Conservation (phyloP, 1,139 yeast species). For the Pichia inconspicua region DNA sequence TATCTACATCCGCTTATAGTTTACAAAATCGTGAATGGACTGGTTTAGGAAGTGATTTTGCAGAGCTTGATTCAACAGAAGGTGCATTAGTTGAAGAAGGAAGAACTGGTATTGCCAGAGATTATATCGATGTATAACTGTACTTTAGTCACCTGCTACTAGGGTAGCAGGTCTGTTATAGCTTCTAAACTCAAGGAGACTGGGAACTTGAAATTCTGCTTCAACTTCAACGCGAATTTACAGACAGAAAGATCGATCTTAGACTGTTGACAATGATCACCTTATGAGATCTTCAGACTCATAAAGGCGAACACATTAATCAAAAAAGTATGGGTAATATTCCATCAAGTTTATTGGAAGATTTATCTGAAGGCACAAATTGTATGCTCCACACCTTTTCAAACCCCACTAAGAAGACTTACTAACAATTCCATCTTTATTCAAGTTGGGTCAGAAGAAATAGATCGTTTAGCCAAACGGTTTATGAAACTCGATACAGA, state of each 20-base stretch:
- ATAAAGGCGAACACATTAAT: too few species aligned
- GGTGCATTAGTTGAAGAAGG: constrained; percentile 82
- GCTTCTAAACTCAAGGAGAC: too few species aligned
- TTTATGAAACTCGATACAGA: constrained; percentile 95
- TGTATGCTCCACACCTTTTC: constrained; percentile 16
- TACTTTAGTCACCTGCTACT: background rate
- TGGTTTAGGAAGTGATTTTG: constrained; percentile 83
- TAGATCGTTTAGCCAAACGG: constrained; percentile 81
- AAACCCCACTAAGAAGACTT: background rate
- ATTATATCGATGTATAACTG: constrained; percentile 35
- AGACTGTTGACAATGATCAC: too few species aligned
- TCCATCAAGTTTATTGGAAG: constrained; percentile 28
- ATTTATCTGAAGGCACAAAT: constrained; percentile 29
- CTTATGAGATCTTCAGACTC: too few species aligned
- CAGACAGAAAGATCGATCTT: too few species aligned
- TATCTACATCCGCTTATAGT: constrained; percentile 79
- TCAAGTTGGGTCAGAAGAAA: constrained; percentile 73
- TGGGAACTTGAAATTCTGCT: too few species aligned
- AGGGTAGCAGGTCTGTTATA: background rate
- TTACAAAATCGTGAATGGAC: constrained; percentile 76
- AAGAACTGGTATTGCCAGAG: constrained; percentile 80
- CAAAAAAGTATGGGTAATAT: constrained; percentile 26
- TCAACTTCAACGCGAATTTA: too few species aligned
- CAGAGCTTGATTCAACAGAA: constrained; percentile 30
- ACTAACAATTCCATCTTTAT: background rate